These are phyloP conservation scores for Zygosaccharomyces sapae DNA, from an alignment of 1,139 yeast genomes.

Conservation along the genomic window DNA sequence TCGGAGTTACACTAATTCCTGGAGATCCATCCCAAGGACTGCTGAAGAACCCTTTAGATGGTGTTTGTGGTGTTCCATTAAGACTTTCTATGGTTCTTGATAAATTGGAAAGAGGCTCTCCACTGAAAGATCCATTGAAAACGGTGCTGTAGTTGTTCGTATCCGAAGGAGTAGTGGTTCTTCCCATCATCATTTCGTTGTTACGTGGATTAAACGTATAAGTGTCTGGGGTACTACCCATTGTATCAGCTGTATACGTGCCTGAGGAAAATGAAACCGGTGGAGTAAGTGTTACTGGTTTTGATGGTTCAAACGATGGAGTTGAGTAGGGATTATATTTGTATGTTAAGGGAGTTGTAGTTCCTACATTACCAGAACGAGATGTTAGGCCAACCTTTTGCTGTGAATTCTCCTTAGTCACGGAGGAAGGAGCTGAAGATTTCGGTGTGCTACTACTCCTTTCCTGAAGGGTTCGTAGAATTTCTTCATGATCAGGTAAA, in stretches of 20 bases:
- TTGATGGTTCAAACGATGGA: conserved; percentile 23
- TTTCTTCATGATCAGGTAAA: conserved; percentile 14
- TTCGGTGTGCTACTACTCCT: conserved; percentile 1
- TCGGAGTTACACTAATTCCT: conserved; percentile 12
- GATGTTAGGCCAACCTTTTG: not conserved
- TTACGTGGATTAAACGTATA: not conserved
- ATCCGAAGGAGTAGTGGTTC: not conserved
- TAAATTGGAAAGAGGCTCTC: conserved; percentile 3
- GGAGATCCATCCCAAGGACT: conserved; percentile 21
- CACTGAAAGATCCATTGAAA: conserved; percentile 1
- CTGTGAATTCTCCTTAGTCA: not conserved
- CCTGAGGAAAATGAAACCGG: conserved; percentile 1
- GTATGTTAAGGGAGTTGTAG: conserved; percentile 6
- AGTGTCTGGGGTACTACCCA: conserved; percentile 1
- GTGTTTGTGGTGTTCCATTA: conserved; percentile 19
- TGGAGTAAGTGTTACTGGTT: conserved; percentile 2
- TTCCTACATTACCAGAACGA: not conserved
- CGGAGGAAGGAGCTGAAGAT: not conserved
- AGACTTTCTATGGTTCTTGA: conserved; percentile 4
- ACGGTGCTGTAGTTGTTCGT: not conserved
- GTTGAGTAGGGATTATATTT: conserved; percentile 28
- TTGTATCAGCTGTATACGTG: not conserved
- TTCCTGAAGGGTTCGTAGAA: conserved; percentile 1
- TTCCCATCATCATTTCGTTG: conserved; percentile 2
- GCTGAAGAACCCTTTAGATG: conserved; percentile 13